Evolutionary conservation across 2,329 filamentous ascomycete genomes (phyloP).

Genomic region (Pseudogymnoascus pannorum): DNA sequence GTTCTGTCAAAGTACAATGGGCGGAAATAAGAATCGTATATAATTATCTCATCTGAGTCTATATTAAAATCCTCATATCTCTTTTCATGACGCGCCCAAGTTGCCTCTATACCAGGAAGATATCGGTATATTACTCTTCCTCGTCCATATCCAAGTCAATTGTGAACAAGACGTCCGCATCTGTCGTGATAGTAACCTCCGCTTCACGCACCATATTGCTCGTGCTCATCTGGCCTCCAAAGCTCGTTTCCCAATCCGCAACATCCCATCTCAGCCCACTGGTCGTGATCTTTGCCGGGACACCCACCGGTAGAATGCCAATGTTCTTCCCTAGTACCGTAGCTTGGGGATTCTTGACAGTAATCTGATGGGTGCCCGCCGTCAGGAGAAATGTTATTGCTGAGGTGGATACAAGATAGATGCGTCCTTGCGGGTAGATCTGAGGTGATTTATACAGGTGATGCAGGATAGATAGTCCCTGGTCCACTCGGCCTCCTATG

Average conservation of each 20-base stretch:
- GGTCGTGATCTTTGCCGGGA: conserved; percentile 71
- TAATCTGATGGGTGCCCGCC: conserved; percentile 59
- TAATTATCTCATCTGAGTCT: not conserved
- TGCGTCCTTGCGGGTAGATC: conserved; percentile 42
- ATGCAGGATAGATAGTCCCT: conserved; percentile 82
- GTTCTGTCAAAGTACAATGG: not conserved
- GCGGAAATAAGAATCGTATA: not conserved
- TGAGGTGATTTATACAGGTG: conserved; percentile 58
- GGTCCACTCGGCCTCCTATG: conserved; percentile 84
- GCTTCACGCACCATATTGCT: conserved; percentile 68
- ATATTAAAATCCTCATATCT: not conserved
- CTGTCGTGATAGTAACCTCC: conserved; percentile 53
- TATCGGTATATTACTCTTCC: not conserved
- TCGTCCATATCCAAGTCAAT: conserved; percentile 40
- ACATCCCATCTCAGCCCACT: conserved; percentile 89
- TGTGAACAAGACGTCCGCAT: conserved; percentile 64
- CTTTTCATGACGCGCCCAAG: not conserved
- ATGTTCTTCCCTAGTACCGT: conserved; percentile 66
- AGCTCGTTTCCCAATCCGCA: conserved; percentile 66
- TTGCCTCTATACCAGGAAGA: not conserved
- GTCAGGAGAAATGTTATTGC: conserved; percentile 79
- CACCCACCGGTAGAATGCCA: conserved; percentile 78
- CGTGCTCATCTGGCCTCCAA: conserved; percentile 68
- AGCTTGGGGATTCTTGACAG: conserved; percentile 34
- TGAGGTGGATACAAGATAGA: conserved; percentile 76